Conservation (phyloP, 331 rosid species). For the Spiraea crenata region DNA sequence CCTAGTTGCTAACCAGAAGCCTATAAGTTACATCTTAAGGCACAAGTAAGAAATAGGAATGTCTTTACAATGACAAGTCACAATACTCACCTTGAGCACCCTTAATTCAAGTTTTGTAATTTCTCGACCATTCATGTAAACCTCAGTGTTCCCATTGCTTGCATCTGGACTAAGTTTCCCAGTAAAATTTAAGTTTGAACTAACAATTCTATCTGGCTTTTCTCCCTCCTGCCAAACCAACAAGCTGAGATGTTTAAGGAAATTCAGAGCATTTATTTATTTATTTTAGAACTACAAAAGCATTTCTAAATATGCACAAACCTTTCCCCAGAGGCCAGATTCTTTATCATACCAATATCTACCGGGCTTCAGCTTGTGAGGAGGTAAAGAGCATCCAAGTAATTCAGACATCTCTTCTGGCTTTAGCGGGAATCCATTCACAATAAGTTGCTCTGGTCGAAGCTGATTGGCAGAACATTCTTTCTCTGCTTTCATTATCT, state of each 20-base stretch:
- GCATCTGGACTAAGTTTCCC: constrained; percentile 83
- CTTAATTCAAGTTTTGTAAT: constrained; percentile 91
- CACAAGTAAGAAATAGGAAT: constrained; percentile 17
- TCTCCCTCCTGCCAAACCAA: constrained; percentile 77
- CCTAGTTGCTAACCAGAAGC: constrained; percentile 13
- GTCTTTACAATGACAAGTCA: constrained; percentile 8
- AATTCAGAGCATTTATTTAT: not conserved
- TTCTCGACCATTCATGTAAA: constrained; percentile 93
- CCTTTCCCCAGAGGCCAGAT: constrained; percentile 99
- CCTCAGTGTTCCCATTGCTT: constrained; percentile 92
- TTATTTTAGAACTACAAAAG: constrained; percentile 4
- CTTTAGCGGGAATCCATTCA: constrained; percentile 72
- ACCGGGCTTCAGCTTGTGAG: constrained; percentile 88
- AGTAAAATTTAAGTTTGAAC: constrained; percentile 89
- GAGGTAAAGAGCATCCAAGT: constrained; percentile 88
- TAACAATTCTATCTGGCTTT: constrained; percentile 84
- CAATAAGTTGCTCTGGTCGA: constrained; percentile 90
- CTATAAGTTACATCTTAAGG: constrained; percentile 19
- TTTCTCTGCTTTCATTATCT: constrained; percentile 96
- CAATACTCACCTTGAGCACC: constrained; percentile 70
- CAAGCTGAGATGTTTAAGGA: constrained; percentile 18
- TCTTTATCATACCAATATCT: constrained; percentile 99
- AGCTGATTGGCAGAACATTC: constrained; percentile 97
- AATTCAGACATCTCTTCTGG: constrained; percentile 90
- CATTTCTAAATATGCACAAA: constrained; percentile 34